Evolutionary conservation across 768 basidiomycete species (phyloP), one percentile per base, ranked within the genome.

Genomic region (Leccinellum luteum): DNA sequence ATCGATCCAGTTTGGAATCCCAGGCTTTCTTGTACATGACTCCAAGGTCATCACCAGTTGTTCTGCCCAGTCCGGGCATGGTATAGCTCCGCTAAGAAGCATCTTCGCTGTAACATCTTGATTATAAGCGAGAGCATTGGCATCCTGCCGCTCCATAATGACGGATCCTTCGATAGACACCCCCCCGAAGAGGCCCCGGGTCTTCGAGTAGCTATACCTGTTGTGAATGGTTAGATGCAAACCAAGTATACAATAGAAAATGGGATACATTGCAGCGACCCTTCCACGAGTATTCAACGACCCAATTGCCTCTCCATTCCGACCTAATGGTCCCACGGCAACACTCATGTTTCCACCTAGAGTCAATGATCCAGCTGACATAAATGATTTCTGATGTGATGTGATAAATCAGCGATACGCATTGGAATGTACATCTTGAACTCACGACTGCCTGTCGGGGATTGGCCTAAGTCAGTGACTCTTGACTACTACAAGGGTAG

Each of bases 61-160:
- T n/a, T 78, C 71, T 1, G 94, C 87, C 91, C 92, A 98, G 2
- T 80, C 73, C 0, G 94, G 96, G 6, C 85, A 80, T 13, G 85
- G 80, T 44, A 97, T 75, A 10, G 70, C 70, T 6, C 96, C 96
- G 38, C 85, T 87, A 15, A 99, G 85, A 25, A 99, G 83, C 69
- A 87, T 80, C 69, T 87, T 88, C 3, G 79, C 87, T 1, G 87
- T 85, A 17, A 94, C 90, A 54, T 87, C 81, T 3, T 83, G 80
- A 41, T 69, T 69, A 67, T 97, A 97, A 3, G 95, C 95, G 50
- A 86, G 79, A 1, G 83, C 77, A 68, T 97, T 98, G 9, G 94
- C 92, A 71, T 99, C 96, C 67, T 94, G 90, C 38, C 96, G 84
- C 73, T 97, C 96, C 15, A 97, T 81, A 58, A 98, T 94, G 51